Base-by-base conservation (phyloP, 1,284 basidiomycete species). In the Ganoderma leucocontextum region DNA sequence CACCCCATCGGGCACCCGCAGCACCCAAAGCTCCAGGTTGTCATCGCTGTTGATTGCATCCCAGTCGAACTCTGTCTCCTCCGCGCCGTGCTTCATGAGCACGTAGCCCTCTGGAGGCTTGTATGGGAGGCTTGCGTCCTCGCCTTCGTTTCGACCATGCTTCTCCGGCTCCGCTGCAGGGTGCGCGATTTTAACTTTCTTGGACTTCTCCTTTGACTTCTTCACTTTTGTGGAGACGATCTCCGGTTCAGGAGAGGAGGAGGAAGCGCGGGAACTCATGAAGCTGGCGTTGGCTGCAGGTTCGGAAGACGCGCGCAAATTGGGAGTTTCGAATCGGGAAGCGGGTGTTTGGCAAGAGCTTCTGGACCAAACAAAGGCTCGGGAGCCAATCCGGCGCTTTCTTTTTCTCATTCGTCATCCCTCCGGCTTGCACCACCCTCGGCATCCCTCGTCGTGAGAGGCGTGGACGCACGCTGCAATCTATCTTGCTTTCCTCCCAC, bases 1-100 rank as follows among this genome's bases (percentile, higher is more conserved):
- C 75, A 93, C 92, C 57, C 83, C 83, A 7, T 88, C 85, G 15
- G 92, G 92, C 17, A 89, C 85, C 10, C 92, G 85, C 29, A 94
- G 83, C 13, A 93, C 79, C 87, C 91, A 93, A 5, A 94, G 72
- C 74, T 94, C 92, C 3, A 87, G 74, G 69, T 91, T 85, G 0
- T 86, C 83, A 65, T 91, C 84, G 19, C 85, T 77, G n/a, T 87
- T 82, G 5, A 93, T 70, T 4, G 82, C 77, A 68, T 91, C 89
- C 87, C 90, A 94, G 72, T 92, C 91, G 70, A 92, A 91, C 2
- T 83, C 82, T 1, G 85, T 86, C 4, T 80, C 78, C 65, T 89
- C 85, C 0, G 76, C 77, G 33, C 82, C 79, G 67, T 83, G 78
- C 63, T 85, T 82, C 19, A 87, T 74, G 12, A 84, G 77, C 13